phyloP scores from a whole-genome alignment of 495 filamentous ascomycete genomes.

The Aspergillus baeticus region DNA sequence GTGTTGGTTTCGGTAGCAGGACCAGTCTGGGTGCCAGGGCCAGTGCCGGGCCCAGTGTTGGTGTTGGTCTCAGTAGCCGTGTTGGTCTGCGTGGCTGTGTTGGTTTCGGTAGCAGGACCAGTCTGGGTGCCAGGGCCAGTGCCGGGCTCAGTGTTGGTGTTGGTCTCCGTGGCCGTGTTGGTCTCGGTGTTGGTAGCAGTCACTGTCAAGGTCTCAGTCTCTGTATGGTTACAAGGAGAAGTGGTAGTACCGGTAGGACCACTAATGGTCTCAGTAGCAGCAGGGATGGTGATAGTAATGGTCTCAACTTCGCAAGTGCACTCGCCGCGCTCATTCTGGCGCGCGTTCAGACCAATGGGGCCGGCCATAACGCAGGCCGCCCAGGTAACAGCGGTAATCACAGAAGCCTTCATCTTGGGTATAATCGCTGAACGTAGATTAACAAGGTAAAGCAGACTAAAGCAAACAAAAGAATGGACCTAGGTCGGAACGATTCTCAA shows the following conservation, averaged over 20 bases:
- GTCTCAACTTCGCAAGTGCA: conserved; percentile 16
- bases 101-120: not conserved
- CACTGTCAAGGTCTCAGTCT: not conserved
- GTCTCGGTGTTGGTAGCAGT: not conserved
- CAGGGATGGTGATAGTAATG: conserved; percentile 10
- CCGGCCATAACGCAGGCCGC: conserved; percentile 19
- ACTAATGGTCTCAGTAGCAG: conserved; percentile 5
- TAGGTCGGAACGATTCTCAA: conserved; percentile 8
- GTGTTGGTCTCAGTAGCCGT: conserved; percentile 3
- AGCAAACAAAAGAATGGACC: conserved; percentile 3
- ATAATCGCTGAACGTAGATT: conserved; percentile 9
- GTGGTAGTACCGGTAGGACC: not conserved
- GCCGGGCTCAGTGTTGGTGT: not conserved
- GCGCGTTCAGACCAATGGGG: conserved; percentile 11
- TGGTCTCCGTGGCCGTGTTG: not conserved
- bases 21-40: not conserved
- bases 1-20: not conserved
- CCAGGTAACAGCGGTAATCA: conserved; percentile 19
- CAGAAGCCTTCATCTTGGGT: conserved; percentile 22
- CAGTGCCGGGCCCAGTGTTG: not conserved
- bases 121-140: not conserved
- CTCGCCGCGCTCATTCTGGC: not conserved
- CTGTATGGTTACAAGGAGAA: not conserved
- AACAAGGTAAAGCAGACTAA: conserved; percentile 1
- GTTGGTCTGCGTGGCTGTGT: not conserved